Base-by-base conservation (phyloP, 1,139 yeast species). In the Geotrichum bryndzae region DNA sequence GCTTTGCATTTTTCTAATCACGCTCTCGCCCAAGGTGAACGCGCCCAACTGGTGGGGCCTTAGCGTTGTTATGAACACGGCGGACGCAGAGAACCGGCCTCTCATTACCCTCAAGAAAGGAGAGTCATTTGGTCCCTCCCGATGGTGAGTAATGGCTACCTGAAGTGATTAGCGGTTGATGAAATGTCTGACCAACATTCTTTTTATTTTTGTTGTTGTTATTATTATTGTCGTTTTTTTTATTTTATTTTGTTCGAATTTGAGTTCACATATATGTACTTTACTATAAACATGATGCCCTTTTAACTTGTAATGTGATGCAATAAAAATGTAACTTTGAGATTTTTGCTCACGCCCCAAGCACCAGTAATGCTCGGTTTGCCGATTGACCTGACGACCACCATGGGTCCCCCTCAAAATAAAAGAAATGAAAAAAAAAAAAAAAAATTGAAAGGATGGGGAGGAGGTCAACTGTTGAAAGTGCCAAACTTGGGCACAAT, bases 21-120 rank as follows among this genome's bases (percentile, higher is more conserved):
- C 77, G 64, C 75, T 74, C 13, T 69, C 73, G n/a, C 72, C 77
- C 56, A 73, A 76, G 53, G 73, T 76, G 60, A 64, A 71, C 13
- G 65, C 74, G 27, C 79, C 82, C 63, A 46, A 66, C 23, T 85
- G 90, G 90, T 85, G 89, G 89, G 89, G 90, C 31, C 81, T 79
- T 62, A 66, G 64, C 13, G 78, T 82, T 7, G 63, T 72, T 48
- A 63, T 66, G 41, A 60, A 61, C 13, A 73, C 73, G 7, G 64
- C 69, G 58, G 76, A 73, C 60, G 54, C 71, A 58, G 61, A 63
- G 46, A 70, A 68, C 15, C 59, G 63, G 10, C 71, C 74, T 8
- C 60, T 70, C 50, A 66, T 65, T 33, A 56, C 57, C 50, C 66
- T 77, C 63, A 63, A 65, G 31, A 66, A 65, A 11, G 79, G 79